These are phyloP conservation scores for Penicillium griseofulvum DNA, from an alignment of 2,329 filamentous ascomycete genomes.

Conservation along the genomic window DNA sequence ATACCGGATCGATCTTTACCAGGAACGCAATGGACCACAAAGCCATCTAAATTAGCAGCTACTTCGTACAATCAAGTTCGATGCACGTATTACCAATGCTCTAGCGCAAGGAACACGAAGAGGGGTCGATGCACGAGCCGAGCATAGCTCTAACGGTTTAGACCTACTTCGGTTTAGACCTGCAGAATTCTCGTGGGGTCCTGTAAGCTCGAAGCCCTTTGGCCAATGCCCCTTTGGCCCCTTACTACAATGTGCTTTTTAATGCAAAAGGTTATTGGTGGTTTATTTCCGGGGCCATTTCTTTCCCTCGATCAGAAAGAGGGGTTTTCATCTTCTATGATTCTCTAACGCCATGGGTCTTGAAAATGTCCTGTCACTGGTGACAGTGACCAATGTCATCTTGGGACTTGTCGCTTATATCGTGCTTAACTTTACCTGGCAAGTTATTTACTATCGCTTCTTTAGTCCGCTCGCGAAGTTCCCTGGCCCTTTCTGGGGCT, in stretches of 20 bases:
- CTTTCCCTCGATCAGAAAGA: not conserved
- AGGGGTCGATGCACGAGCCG: not conserved
- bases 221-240: constrained; percentile 10
- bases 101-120: not conserved
- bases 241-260: constrained; percentile 15
- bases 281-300: not conserved
- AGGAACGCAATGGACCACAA: not conserved
- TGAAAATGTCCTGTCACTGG: constrained; percentile 23
- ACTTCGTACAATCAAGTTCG: not conserved
- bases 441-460: constrained; percentile 46
- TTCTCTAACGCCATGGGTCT: constrained; percentile 25
- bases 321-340: not conserved
- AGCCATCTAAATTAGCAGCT: not conserved
- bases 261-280: not conserved
- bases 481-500: constrained; percentile 56
- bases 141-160: not conserved
- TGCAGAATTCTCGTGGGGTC: not conserved
- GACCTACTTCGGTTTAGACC: not conserved
- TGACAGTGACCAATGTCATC: constrained; percentile 28
- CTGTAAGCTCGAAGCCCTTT: constrained; percentile 1
- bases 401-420: constrained; percentile 26
- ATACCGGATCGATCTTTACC: not conserved
- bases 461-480: constrained; percentile 54
- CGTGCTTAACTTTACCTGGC: constrained; percentile 27
- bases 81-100: not conserved